These are phyloP conservation scores for Ustilago curta DNA, from an alignment of 1,284 basidiomycete genomes.

Conservation along the genomic window DNA sequence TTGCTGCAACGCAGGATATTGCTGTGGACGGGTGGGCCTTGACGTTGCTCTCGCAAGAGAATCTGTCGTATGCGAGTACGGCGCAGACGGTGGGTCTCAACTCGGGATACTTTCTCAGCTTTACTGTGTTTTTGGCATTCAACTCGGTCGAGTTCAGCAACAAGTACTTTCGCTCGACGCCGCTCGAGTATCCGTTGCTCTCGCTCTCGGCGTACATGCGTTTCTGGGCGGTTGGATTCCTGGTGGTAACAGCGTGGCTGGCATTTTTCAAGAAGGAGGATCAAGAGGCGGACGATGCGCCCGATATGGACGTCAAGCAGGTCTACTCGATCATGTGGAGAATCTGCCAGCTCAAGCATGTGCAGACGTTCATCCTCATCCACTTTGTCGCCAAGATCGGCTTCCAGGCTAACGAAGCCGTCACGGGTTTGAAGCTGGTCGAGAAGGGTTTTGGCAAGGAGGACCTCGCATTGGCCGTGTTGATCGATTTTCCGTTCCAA, in stretches of 20 bases:
- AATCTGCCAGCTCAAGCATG: constrained; percentile 90
- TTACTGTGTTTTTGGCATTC: constrained; percentile 96
- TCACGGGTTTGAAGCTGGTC: constrained; percentile 91
- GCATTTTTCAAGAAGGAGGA: constrained; percentile 90
- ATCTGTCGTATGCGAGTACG: constrained; percentile 94
- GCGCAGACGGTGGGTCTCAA: constrained; percentile 98
- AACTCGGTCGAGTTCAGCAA: constrained; percentile 90
- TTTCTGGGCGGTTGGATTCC: constrained; percentile 86
- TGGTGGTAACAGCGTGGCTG: constrained; percentile 87
- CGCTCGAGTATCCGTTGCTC: constrained; percentile 81
- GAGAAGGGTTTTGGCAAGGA: constrained; percentile 96
- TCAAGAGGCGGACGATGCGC: constrained; percentile 65
- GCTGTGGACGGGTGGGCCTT: constrained; percentile 99
- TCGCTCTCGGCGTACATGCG: constrained; percentile 84
- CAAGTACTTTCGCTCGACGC: constrained; percentile 77
- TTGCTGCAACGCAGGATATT: constrained; percentile 99
- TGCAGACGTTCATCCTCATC: constrained; percentile 87
- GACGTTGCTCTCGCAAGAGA: constrained; percentile 93
- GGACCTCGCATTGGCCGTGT: constrained; percentile 91
- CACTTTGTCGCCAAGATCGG: constrained; percentile 95
- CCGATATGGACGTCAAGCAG: constrained; percentile 88
- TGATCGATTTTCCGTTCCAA: constrained; percentile 98
- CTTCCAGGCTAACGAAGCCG: constrained; percentile 93
- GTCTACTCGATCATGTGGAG: constrained; percentile 96
- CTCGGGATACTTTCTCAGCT: constrained; percentile 93